These are phyloP conservation scores for Candida golubevii DNA, from an alignment of 805 yeast species.

Conservation along the genomic window DNA sequence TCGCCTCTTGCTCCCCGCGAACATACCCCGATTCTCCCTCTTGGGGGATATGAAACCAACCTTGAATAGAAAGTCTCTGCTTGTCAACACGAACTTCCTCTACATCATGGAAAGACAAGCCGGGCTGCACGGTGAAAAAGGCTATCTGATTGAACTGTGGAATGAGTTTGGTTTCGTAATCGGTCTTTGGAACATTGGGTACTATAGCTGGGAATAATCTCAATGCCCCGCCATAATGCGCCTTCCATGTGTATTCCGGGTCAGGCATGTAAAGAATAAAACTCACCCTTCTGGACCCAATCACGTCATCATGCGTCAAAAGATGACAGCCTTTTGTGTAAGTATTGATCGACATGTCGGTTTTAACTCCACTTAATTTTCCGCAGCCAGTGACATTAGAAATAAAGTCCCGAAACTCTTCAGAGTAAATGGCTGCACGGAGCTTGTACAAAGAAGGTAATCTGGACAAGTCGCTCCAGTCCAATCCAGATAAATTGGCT, in stretches of 20 bases:
- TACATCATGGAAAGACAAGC: constrained; percentile 94
- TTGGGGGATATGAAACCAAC: constrained; percentile 99
- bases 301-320: constrained; percentile 94
- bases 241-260: constrained; percentile 85
- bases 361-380: constrained; percentile 80
- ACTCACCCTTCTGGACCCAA: constrained; percentile 90
- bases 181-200: constrained; percentile 87
- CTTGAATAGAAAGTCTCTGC: constrained; percentile 89
- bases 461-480: constrained; percentile 66
- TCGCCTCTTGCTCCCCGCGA: constrained; percentile 76
- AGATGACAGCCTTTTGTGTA: constrained; percentile 92
- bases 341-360: constrained; percentile 89
- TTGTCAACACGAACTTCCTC: constrained; percentile 93
- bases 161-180: constrained; percentile 60
- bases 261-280: constrained; percentile 91
- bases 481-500: constrained; percentile 84
- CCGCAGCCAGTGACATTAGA: constrained; percentile 83
- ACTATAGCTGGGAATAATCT: constrained; percentile 81
- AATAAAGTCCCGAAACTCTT: constrained; percentile 74
- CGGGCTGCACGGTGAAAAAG: constrained; percentile 93
- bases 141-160: constrained; percentile 97
- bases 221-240: constrained; percentile 90
- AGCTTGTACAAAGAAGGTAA: constrained; percentile 73
- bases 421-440: constrained; percentile 83
- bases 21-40: constrained; percentile 81